phyloP scores from a whole-genome alignment of 1,284 basidiomycete species.

The Hymenochaete sp. region DNA sequence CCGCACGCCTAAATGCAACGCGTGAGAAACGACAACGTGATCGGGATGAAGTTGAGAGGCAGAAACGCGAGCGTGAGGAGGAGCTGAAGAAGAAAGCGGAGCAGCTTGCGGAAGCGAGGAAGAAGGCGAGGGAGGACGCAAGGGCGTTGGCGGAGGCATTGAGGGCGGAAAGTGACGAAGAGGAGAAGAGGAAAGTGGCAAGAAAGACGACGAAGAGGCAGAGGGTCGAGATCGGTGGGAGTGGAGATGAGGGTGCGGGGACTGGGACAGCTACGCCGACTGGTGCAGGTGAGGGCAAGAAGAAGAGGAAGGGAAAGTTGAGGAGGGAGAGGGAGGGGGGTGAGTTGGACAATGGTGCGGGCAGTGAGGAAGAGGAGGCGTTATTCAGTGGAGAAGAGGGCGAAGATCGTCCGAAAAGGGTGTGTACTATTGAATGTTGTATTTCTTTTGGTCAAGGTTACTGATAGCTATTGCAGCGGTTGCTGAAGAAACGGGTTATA shows the following conservation, averaged over 20 bases:
- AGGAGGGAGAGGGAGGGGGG: slow-evolving; percentile 35
- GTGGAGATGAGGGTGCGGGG: slow-evolving; percentile 30
- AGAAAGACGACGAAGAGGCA: slow-evolving; percentile 46
- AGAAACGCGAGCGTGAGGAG: slow-evolving; percentile 47
- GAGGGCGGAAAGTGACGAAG: slow-evolving; percentile 66
- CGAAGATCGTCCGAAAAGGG: slow-evolving; percentile 61
- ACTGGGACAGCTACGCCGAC: no score
- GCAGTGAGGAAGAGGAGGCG: slow-evolving; percentile 39
- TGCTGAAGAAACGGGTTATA: slow-evolving; percentile 61
- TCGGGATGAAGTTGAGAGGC: slow-evolving; percentile 45
- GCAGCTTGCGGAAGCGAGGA: slow-evolving; percentile 65
- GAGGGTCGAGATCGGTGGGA: slow-evolving; percentile 39
- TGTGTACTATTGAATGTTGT: slow-evolving; percentile 23
- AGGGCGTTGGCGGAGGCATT: slow-evolving; percentile 64
- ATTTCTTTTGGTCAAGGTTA: background rate
- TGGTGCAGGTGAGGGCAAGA: slow-evolving; percentile 40
- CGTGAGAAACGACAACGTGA: slow-evolving; percentile 61
- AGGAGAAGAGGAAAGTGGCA: slow-evolving; percentile 38
- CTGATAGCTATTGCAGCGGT: slow-evolving; percentile 32
- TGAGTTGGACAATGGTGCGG: slow-evolving; percentile 26
- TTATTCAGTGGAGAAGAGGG: slow-evolving; percentile 65
- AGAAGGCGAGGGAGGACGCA: slow-evolving; percentile 70
- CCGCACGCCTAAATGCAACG: slow-evolving; percentile 68
- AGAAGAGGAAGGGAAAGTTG: slow-evolving; percentile 45
- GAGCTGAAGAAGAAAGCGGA: slow-evolving; percentile 53